Evolutionary conservation across 2,329 filamentous ascomycete species (phyloP), one percentile per base, ranked within the genome.

Genomic region (Pseudodiploospora longispora): DNA sequence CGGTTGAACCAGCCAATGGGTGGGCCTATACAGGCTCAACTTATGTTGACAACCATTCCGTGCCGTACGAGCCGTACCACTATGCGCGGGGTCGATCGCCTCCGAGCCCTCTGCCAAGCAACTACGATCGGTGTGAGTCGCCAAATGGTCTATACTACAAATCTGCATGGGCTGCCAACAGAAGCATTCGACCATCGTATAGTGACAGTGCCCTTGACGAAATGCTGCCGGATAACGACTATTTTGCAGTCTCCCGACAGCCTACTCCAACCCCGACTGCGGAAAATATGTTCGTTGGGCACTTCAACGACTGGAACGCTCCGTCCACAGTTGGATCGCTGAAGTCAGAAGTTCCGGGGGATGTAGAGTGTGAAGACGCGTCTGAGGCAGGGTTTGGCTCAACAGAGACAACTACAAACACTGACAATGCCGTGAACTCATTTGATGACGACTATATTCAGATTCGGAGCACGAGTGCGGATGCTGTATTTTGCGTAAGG

Each of bases 81-180:
- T 69, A 71, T 5, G 65, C 63, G 8, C 64, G 75, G 37, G 75
- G 75, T 5, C 68, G 75, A 30, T 79, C 75, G 27, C 75, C 75
- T 1, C 72, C 75, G 1, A 76, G 73, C 35, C 71, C 71, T 9
- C 55, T 69, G 32, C 69, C 71, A 19, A 72, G 65, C 47, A 65
- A 71, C 47, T 59, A 61, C 42, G 70, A 64, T 38, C 55, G 58
- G 38, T 60, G 59, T 46, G 61, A 64, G 28, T 55, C 59, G 19
- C 55, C 59, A 27, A 51, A 54, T 32, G 48, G 53, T 3, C 44
- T 51, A 4, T 55, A 58, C n/a, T 53, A 57, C 36, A 51, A 58
- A n/a, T 57, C 64, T 19, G 59, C 56, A 1, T 67, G 65, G 62
- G 64, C 67, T 10, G 59, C 63, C 10, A 67, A 65, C 35, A 56